These are phyloP conservation scores for Sporisorium iseilematis-ciliati DNA, from an alignment of 1,284 basidiomycete species.

Conservation along the genomic window DNA sequence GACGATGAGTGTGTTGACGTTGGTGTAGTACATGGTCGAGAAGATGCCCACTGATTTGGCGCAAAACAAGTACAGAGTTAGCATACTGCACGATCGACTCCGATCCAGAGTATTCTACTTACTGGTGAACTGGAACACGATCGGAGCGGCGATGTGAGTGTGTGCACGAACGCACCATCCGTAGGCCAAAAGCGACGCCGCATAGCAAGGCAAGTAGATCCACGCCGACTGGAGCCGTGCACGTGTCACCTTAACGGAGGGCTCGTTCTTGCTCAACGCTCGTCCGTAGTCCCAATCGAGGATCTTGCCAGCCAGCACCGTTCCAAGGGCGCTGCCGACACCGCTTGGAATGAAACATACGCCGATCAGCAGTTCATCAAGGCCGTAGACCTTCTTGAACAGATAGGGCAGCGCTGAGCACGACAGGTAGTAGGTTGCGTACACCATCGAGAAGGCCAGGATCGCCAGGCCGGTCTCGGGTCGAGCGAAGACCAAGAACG, in stretches of 20 bases:
- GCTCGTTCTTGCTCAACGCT: neutral
- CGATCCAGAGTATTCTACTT: neutral
- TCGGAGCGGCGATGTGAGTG: slow-evolving; percentile 3
- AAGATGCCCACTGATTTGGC: slow-evolving; percentile 6
- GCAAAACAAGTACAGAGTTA: neutral
- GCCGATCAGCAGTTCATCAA: slow-evolving; percentile 5
- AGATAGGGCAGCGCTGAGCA: slow-evolving; percentile 7
- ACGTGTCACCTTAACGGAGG: neutral
- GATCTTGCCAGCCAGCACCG: slow-evolving; percentile 19
- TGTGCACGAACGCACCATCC: slow-evolving; percentile 5
- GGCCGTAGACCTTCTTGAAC: slow-evolving; percentile 5
- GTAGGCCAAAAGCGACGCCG: neutral
- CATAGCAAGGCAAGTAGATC: slow-evolving; percentile 9
- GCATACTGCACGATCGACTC: neutral
- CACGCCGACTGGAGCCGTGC: slow-evolving; percentile 2
- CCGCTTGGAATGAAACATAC: slow-evolving; percentile 8
- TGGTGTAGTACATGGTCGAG: slow-evolving; percentile 11
- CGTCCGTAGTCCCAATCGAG: slow-evolving; percentile 32
- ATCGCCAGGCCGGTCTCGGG: slow-evolving; percentile 7
- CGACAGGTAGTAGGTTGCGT: slow-evolving; percentile 5
- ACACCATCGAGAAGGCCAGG: slow-evolving; percentile 8
- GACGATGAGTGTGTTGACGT: slow-evolving; percentile 11
- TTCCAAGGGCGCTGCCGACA: slow-evolving; percentile 7
- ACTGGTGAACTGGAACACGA: slow-evolving; percentile 4
- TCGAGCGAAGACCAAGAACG: slow-evolving; percentile 3